Base-by-base conservation (phyloP, 148 eudicot species). In the Pharnaceum exiguum region DNA sequence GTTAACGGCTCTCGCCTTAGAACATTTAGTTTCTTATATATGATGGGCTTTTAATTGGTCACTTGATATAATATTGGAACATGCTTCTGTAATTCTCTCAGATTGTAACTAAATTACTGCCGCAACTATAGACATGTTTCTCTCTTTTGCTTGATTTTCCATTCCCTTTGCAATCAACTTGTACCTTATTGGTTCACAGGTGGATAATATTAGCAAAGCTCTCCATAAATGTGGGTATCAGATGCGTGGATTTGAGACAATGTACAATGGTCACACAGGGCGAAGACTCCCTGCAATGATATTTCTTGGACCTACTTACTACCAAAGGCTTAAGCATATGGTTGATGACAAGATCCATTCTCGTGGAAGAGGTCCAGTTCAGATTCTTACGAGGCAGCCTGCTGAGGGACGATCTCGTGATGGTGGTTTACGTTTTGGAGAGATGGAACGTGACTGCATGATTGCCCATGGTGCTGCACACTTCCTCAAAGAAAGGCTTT, bases 401-500 rank as follows among this genome's bases (percentile, higher is more conserved):
- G 99, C 96, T 27, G 99, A 93, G 61, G 99, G 99, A 16, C 75
- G 96, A 24, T 93, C 99, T 24, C 96, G 99, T 62, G 99, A 93
- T 68, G 99, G 96, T 32, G 96, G 99, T 48, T 91, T 89, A 7
- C 80, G 96, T 11, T 93, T 93, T 63, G 99, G 99, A 32, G 99
- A 93, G 75, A 93, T 93, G 99, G 99, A 93, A 60, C 70, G 96
- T 39, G 99, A 93, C 49, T 93, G 99, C 35, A 93, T 93, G 95
- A 93, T 93, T 76, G 99, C 99, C 0, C 99, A 93, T 61, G 99
- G 96, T 51, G 99, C 99, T 40, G 99, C 99, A 22, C 87, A 89
- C 46, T 93, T 93, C 42, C 82, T 93, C 15, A 93, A 93, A 73
- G 99, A 93, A 52, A 79, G 99, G 67, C 86, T 93, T 29, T 93